These are phyloP conservation scores for Aspergillus ellipticus DNA, from an alignment of 495 filamentous ascomycete species.

Conservation along the genomic window DNA sequence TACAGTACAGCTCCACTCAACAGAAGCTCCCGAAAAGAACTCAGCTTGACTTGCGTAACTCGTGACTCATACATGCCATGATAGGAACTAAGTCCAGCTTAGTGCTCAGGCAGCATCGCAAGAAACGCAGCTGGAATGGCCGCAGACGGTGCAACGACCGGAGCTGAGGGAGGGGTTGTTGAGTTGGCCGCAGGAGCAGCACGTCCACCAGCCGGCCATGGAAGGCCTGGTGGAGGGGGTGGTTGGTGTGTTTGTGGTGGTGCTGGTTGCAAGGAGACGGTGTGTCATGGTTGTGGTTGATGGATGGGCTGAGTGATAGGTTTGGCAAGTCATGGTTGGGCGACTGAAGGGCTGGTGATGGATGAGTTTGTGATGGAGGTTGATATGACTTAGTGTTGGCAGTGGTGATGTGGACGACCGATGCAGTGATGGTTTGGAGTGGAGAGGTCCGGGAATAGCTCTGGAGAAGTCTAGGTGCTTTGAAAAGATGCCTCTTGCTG, in stretches of 20 bases:
- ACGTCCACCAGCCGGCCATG: constrained; percentile 13
- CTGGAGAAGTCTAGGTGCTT: too few species aligned
- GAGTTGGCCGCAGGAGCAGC: background rate
- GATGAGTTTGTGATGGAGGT: background rate
- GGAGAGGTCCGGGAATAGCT: background rate
- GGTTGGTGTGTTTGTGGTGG: background rate
- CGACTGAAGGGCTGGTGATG: background rate
- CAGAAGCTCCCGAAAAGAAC: too few species aligned
- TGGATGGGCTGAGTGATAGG: background rate
- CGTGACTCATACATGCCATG: background rate
- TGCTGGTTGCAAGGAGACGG: background rate
- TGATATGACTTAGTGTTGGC: background rate
- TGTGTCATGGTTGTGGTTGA: background rate
- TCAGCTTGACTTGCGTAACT: too few species aligned
- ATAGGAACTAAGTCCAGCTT: background rate
- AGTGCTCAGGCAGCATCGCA: background rate
- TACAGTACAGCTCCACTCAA: too few species aligned
- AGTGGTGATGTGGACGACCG: background rate
- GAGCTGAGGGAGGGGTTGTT: constrained; percentile 1
- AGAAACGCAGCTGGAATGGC: background rate
- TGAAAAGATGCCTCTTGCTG: too few species aligned
- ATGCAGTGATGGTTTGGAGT: background rate
- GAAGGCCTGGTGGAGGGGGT: background rate
- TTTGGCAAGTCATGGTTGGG: too few species aligned
- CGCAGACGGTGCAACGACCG: constrained; percentile 2